Evolutionary conservation across 2,329 filamentous ascomycete species (phyloP).

Genomic region (Cucurbitaria berberidis): DNA sequence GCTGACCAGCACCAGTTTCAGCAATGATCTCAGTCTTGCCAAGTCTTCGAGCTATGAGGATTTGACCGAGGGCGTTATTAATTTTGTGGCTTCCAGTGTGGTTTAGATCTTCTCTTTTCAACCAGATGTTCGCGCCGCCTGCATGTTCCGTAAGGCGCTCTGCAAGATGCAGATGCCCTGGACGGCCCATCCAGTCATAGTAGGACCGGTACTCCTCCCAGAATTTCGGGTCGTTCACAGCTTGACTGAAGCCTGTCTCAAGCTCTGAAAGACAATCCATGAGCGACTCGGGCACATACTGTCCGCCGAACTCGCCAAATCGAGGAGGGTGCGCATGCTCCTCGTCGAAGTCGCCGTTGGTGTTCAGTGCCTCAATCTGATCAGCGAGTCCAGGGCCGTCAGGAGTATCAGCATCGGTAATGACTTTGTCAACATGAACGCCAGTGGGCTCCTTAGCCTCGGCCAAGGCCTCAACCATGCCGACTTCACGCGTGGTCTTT

Average conservation of each 20-base stretch:
- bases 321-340: constrained; percentile 73
- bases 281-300: constrained; percentile 95
- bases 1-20: constrained; percentile 95
- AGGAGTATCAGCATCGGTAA: constrained; percentile 63
- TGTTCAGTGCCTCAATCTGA: constrained; percentile 82
- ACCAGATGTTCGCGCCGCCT: constrained; percentile 93
- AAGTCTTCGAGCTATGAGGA: constrained; percentile 81
- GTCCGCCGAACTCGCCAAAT: constrained; percentile 95
- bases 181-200: constrained; percentile 96
- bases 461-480: constrained; percentile 71
- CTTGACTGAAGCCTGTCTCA: constrained; percentile 87
- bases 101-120: constrained; percentile 97
- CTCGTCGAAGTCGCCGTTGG: constrained; percentile 54
- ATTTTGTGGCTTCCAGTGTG: constrained; percentile 99
- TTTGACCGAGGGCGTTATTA: constrained; percentile 96
- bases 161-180: constrained; percentile 88
- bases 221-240: constrained; percentile 85
- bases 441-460: constrained; percentile 66
- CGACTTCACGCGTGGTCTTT: constrained; percentile 68
- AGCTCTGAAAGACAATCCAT: constrained; percentile 96
- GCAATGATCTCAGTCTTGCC: constrained; percentile 98
- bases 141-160: constrained; percentile 86
- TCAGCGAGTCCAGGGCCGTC: constrained; percentile 75
- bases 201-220: constrained; percentile 97
- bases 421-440: constrained; percentile 72